Conservation (phyloP, 2,329 filamentous ascomycete genomes). For the Amphichorda felina region DNA sequence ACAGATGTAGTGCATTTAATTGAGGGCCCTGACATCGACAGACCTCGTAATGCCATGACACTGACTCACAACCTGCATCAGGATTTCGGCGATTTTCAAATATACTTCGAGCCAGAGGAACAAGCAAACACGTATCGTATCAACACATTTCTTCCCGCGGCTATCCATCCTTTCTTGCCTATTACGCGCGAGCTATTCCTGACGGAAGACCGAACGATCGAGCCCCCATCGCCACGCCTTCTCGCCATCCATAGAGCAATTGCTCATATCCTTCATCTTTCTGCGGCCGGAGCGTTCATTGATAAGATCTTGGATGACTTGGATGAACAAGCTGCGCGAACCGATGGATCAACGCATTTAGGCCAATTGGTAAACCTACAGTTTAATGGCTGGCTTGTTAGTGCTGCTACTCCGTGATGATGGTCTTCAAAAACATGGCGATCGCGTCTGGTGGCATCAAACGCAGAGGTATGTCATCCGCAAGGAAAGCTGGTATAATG, state of each 20-base stretch:
- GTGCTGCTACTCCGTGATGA: too few relatives aligned
- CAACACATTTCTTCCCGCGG: neutral
- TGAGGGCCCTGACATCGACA: conserved; percentile 24
- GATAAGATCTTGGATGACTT: conserved; percentile 10
- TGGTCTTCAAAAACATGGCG: too few relatives aligned
- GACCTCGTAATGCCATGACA: conserved; percentile 21
- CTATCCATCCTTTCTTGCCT: conserved; percentile 9
- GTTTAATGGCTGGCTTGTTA: too few relatives aligned
- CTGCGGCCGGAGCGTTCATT: conserved; percentile 17
- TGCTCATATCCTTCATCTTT: conserved; percentile 18
- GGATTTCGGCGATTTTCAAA: conserved; percentile 9
- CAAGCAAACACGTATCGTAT: neutral
- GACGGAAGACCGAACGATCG: conserved; percentile 11
- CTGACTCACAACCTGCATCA: conserved; percentile 8
- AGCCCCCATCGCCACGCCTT: conserved; percentile 18
- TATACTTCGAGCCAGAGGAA: conserved; percentile 9
- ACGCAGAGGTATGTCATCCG: too few relatives aligned
- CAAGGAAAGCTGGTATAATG: too few relatives aligned
- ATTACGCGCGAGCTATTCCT: conserved; percentile 15
- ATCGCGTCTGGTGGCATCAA: too few relatives aligned
- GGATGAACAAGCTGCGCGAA: too few relatives aligned
- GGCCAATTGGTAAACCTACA: too few relatives aligned
- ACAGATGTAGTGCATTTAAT: conserved; percentile 19
- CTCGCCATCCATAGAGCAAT: conserved; percentile 20
- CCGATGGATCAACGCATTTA: too few relatives aligned